These are phyloP conservation scores for Dactylellina drechsleri DNA, from an alignment of 2,329 filamentous ascomycete genomes.

Conservation along the genomic window DNA sequence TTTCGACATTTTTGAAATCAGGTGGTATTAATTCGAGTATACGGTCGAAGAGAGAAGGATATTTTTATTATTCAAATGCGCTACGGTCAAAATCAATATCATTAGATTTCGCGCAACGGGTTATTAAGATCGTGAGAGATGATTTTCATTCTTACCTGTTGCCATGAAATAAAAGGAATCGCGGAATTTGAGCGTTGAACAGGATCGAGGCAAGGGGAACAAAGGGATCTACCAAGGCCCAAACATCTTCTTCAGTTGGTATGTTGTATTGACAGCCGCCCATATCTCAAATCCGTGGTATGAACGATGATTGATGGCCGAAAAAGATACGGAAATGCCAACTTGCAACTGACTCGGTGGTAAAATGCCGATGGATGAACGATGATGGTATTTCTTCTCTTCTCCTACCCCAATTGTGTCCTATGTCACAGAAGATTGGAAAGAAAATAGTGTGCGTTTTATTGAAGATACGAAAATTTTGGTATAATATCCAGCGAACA, in stretches of 20 bases:
- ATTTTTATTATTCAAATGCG: too few relatives aligned
- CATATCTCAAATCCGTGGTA: conserved; percentile 22
- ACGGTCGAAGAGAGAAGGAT: too few relatives aligned
- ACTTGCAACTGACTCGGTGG: conserved; percentile 2
- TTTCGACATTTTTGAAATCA: too few relatives aligned
- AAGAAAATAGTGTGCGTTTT: too few relatives aligned
- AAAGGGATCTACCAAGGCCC: background rate
- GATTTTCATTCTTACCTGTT: too few relatives aligned
- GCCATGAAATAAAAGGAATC: conserved; percentile 14
- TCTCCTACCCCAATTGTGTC: background rate
- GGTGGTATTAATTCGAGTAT: too few relatives aligned
- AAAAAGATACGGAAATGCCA: conserved; percentile 20
- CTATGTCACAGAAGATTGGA: too few relatives aligned
- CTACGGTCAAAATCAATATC: too few relatives aligned
- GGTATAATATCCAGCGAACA: too few relatives aligned
- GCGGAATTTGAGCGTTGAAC: conserved; percentile 13
- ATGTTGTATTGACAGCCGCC: conserved; percentile 41
- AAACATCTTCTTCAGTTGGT: conserved; percentile 26
- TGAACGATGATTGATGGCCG: conserved; percentile 34
- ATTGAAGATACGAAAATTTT: too few relatives aligned
- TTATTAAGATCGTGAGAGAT: too few relatives aligned
- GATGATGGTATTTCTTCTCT: conserved; percentile 2
- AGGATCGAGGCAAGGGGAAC: background rate
- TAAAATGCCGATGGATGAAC: conserved; percentile 6
- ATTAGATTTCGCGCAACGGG: too few relatives aligned